Percentiles rank a stretch among this genome's conserved stretches.
Conservation (phyloP, 805 yeast genomes). For the Sugiyamaella chiloensis region DNA sequence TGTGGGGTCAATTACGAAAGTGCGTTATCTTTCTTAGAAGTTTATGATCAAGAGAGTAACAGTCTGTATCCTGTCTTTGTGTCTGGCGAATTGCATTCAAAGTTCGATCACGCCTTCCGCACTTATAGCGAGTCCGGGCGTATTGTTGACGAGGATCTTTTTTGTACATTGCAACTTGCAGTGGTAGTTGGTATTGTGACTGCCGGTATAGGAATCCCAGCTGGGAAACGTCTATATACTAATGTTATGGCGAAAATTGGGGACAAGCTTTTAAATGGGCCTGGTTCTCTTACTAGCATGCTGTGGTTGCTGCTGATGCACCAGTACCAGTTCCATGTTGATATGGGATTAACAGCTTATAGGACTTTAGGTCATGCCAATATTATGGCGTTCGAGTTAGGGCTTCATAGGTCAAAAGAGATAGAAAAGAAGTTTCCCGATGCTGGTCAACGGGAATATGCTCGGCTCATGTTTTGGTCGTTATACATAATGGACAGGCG, state of each 20-base stretch:
- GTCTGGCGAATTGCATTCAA: constrained; percentile 19
- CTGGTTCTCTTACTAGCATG: constrained; percentile 19
- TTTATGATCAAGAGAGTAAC: constrained; percentile 26
- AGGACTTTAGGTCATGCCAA: constrained; percentile 25
- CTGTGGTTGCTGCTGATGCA: constrained; percentile 23
- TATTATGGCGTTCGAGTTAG: constrained; percentile 24
- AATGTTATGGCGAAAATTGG: constrained; percentile 18
- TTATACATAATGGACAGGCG: constrained; percentile 27
- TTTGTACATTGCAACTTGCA: constrained; percentile 17
- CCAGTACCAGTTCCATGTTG: constrained; percentile 27
- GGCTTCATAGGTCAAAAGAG: constrained; percentile 22
- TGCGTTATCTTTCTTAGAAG: constrained; percentile 17
- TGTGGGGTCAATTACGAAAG: constrained; percentile 15
- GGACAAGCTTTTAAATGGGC: constrained; percentile 18
- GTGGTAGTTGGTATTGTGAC: constrained; percentile 22
- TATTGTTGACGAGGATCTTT: constrained; percentile 5
- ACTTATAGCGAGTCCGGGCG: constrained; percentile 1
- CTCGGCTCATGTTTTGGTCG: constrained; percentile 25
- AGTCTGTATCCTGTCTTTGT: constrained; percentile 28
- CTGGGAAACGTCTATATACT: constrained; percentile 22
- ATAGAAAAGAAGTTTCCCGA: constrained; percentile 12
- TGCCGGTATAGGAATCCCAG: constrained; percentile 15
- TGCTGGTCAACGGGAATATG: constrained; percentile 14
- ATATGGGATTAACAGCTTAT: constrained; percentile 24
- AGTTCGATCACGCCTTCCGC: constrained; percentile 17